phyloP scores from a whole-genome alignment of 2,329 filamentous ascomycete genomes.

The Pseudogymnoascus sp. region DNA sequence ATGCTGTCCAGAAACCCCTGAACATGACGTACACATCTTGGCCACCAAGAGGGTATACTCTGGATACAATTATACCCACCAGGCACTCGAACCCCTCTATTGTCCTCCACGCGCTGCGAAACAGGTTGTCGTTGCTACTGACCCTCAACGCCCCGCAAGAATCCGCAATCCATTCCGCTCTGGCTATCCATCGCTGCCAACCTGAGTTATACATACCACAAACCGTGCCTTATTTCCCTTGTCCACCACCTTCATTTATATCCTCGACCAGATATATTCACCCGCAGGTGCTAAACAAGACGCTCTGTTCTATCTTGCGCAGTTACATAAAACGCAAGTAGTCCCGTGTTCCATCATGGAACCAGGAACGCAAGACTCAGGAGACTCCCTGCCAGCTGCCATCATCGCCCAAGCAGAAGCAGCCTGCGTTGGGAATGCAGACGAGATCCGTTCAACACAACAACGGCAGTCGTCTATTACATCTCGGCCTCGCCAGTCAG shows the following conservation, averaged over 20 bases:
- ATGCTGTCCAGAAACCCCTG: not conserved
- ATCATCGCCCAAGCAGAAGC: conserved; percentile 28
- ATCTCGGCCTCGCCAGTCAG: not conserved
- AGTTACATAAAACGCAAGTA: not conserved
- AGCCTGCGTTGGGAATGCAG: conserved; percentile 25
- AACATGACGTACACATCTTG: conserved; percentile 1
- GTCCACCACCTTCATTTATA: not conserved
- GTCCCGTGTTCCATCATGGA: not conserved
- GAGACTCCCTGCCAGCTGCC: conserved; percentile 18
- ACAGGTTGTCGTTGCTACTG: not conserved
- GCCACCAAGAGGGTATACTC: not conserved
- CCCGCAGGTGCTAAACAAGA: not conserved
- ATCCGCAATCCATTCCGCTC: not conserved
- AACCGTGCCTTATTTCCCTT: not conserved
- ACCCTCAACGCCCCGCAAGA: not conserved
- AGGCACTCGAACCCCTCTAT: not conserved
- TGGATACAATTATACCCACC: not conserved
- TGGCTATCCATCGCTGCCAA: not conserved
- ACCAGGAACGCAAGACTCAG: not conserved
- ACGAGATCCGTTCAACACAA: conserved; percentile 12
- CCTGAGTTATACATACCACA: not conserved
- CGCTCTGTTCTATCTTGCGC: not conserved
- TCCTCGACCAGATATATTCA: not conserved
- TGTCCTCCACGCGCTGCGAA: not conserved
- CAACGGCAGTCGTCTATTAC: not conserved